Evolutionary conservation across 2,329 filamentous ascomycete species (phyloP).

Genomic region (Arachnopeziza araneosa): DNA sequence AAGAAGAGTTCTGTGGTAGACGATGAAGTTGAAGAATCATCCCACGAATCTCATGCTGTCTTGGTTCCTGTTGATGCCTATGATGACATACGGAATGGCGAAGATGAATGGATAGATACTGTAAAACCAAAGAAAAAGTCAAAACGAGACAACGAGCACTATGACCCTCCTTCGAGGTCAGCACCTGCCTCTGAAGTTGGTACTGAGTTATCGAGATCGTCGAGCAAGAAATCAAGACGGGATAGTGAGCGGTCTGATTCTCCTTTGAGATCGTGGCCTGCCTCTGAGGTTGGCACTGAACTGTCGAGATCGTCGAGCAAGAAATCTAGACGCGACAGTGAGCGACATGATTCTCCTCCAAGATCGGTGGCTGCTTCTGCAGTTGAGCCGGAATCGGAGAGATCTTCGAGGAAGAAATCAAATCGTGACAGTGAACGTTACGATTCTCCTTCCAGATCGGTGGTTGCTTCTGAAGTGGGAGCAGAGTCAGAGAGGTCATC

Average conservation of each 20-base stretch:
- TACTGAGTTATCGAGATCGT: slow-evolving; percentile 18
- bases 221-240: slow-evolving; percentile 21
- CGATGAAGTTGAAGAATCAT: not conserved
- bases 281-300: slow-evolving; percentile 16
- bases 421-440: slow-evolving; percentile 20
- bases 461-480: slow-evolving; percentile 9
- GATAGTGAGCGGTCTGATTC: slow-evolving; percentile 21
- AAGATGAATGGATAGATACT: slow-evolving; percentile 35
- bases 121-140: slow-evolving; percentile 35
- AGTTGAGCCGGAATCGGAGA: slow-evolving; percentile 17
- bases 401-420: slow-evolving; percentile 21
- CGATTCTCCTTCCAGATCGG: slow-evolving; percentile 10
- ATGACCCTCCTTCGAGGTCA: slow-evolving; percentile 21
- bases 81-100: slow-evolving; percentile 27
- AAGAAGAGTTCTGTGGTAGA: slow-evolving; percentile 23
- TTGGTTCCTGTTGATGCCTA: slow-evolving; percentile 29
- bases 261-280: slow-evolving; percentile 2
- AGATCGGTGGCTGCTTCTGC: slow-evolving; percentile 6
- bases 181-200: slow-evolving; percentile 9
- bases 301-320: slow-evolving; percentile 18
- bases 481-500: slow-evolving; percentile 20
- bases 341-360: slow-evolving; percentile 17
- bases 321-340: slow-evolving; percentile 21
- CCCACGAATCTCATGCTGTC: slow-evolving; percentile 6
- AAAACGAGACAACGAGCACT: slow-evolving; percentile 29